Evolutionary conservation across 2,329 filamentous ascomycete genomes (phyloP), one percentile per base, ranked within the genome.

Genomic region (Curvularia eragrostidis): DNA sequence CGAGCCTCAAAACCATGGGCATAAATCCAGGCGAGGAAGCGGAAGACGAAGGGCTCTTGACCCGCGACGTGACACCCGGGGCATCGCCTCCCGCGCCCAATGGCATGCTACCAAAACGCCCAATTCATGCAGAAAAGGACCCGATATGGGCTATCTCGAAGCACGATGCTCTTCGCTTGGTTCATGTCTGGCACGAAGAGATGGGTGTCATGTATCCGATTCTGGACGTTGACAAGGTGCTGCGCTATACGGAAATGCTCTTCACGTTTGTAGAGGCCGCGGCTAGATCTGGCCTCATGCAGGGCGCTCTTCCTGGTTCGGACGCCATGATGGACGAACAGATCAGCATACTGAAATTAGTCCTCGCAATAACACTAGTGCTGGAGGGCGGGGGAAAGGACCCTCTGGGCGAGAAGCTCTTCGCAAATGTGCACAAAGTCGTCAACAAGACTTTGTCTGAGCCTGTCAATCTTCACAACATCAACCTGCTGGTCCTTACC

Each of bases 131-230:
- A 2, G 79, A 79, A 60, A 83, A 88, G 68, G 94, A 97, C 71
- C 92, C 93, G 0, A 84, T 98, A 26, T 93, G 92, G 86, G 83
- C 87, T 7, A 85, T 96, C 48, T 85, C 85, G 52, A 88, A 89
- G 68, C 87, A 93, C 34, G 93, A 97, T 71, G 91, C 95, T 68
- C 76, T 94, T 19, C 86, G 91, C 1, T 79, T 97, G 13, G 91
- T 91, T 64, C 83, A 86, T 13, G 81, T 96, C 0, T 94, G 95
- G 71, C 91, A 96, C 65, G 93, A 97, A 68, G 93, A 97, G 73
- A 89, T 96, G 68, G 91, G 91, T 42, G 85, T 94, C 68, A 96
- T 97, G 91, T 97, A 96, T 74, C 94, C 94, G 0, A 85, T 97
- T 3, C 76, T 96, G 46, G 85, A 91, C 65, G 89, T 96, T 34